Conservation (phyloP, 805 yeast genomes). For the Kodamaea lidongshanica region DNA sequence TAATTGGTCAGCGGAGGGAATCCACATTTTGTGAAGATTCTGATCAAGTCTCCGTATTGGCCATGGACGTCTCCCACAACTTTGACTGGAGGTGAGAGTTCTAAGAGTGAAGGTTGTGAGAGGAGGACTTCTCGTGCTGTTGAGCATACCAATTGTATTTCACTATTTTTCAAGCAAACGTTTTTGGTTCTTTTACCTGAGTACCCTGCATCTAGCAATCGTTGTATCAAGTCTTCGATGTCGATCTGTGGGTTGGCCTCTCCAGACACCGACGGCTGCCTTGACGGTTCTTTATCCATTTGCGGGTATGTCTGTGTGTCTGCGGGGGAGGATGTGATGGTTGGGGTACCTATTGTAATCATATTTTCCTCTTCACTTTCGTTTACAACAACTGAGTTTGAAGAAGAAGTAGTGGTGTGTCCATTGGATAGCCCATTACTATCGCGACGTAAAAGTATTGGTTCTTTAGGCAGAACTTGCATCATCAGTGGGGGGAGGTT, state of each 20-base stretch:
- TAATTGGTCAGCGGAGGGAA: constrained; percentile 94
- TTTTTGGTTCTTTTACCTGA: constrained; percentile 88
- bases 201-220: constrained; percentile 92
- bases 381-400: no score
- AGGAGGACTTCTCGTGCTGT: constrained; percentile 84
- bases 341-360: constrained; percentile 5
- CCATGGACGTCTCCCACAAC: constrained; percentile 96
- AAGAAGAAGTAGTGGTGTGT: no score
- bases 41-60: constrained; percentile 83
- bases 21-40: constrained; percentile 92
- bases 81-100: constrained; percentile 79
- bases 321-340: constrained; percentile 7
- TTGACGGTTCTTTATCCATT: constrained; percentile 3
- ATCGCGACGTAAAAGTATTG: constrained; percentile 56
- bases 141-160: constrained; percentile 80
- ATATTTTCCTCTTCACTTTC: no score
- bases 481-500: constrained; percentile 64
- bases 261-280: constrained; percentile 1
- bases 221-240: constrained; percentile 84
- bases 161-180: constrained; percentile 83
- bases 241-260: constrained; percentile 27
- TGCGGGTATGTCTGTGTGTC: constrained; percentile 19
- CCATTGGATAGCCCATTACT: no score
- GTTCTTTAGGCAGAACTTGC: constrained; percentile 64
- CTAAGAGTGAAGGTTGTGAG: constrained; percentile 84